Evolutionary conservation across 2,329 filamentous ascomycete genomes (phyloP).

Genomic region (Pseudogymnoascus verrucosus): DNA sequence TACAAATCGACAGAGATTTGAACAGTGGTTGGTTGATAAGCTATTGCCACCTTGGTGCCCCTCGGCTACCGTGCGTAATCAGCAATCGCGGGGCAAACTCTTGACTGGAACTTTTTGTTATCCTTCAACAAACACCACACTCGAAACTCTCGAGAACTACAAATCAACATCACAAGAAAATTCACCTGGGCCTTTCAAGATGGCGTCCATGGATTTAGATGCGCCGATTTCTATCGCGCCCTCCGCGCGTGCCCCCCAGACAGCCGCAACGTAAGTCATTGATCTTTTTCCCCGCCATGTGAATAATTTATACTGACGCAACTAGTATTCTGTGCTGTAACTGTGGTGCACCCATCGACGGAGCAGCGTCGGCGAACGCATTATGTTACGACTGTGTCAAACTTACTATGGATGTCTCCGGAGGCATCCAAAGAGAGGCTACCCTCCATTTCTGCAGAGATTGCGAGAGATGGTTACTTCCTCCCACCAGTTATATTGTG

Average conservation of each 20-base stretch:
- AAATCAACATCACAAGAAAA: not conserved
- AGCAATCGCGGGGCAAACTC: conserved; percentile 10
- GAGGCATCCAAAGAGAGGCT: conserved; percentile 84
- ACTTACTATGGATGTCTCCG: conserved; percentile 84
- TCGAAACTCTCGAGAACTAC: conserved; percentile 3
- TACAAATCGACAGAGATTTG: conserved; percentile 4
- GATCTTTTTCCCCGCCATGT: conserved; percentile 10
- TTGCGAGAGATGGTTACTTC: conserved; percentile 88
- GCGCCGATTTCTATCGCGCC: conserved; percentile 42
- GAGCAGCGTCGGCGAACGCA: conserved; percentile 75
- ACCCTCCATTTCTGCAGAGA: conserved; percentile 86
- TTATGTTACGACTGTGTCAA: conserved; percentile 96
- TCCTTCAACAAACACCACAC: conserved; percentile 7
- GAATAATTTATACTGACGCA: conserved; percentile 16
- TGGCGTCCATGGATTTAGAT: conserved; percentile 54
- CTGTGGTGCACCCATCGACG: conserved; percentile 92
- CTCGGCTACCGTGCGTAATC: conserved; percentile 9
- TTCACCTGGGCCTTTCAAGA: conserved; percentile 24
- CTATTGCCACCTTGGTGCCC: conserved; percentile 3
- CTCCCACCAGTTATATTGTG: conserved; percentile 77
- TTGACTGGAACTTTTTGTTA: conserved; percentile 8
- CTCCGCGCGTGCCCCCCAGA: conserved; percentile 25
- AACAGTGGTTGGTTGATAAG: conserved; percentile 6
- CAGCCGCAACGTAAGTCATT: conserved; percentile 45
- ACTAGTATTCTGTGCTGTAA: conserved; percentile 91